These are phyloP conservation scores for Neurospora sp. DNA, from an alignment of 2,329 filamentous ascomycete genomes.

Conservation along the genomic window DNA sequence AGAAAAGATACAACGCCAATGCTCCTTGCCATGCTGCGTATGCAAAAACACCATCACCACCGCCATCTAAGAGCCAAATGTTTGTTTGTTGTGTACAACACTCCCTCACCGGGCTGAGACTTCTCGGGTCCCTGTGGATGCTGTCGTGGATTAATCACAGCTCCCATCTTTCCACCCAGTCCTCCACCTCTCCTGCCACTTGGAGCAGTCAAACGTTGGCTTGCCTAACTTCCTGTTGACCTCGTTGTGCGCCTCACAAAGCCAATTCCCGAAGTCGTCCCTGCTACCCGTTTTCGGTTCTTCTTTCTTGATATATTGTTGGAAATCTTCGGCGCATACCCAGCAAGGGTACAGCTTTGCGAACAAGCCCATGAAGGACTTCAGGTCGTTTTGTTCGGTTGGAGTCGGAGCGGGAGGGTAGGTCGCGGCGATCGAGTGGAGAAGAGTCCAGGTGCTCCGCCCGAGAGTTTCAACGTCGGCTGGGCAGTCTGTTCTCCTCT, in stretches of 20 bases:
- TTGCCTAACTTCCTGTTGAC: conserved; percentile 89
- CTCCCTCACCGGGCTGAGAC: background rate
- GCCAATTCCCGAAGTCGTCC: conserved; percentile 69
- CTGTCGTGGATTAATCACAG: conserved; percentile 34
- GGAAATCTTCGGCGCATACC: conserved; percentile 90
- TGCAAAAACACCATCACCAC: background rate
- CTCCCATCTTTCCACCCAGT: conserved; percentile 71
- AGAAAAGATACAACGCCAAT: background rate
- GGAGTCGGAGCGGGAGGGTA: conserved; percentile 65
- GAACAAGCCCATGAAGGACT: conserved; percentile 69
- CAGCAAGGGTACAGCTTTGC: conserved; percentile 89
- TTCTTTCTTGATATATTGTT: conserved; percentile 64
- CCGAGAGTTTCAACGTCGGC: conserved; percentile 83
- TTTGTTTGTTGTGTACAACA: background rate
- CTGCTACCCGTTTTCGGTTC: conserved; percentile 49
- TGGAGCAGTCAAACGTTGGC: conserved; percentile 75
- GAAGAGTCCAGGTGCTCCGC: conserved; percentile 81
- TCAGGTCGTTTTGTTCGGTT: conserved; percentile 64
- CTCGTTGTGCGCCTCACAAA: conserved; percentile 79
- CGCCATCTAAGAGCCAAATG: background rate
- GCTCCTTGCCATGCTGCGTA: background rate
- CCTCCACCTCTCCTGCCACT: conserved; percentile 91
- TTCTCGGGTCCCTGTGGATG: background rate
- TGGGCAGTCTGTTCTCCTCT: conserved; percentile 55
- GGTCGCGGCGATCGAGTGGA: conserved; percentile 81